Evolutionary conservation across 1,284 basidiomycete species (phyloP).

Genomic region (Ganoderma leucocontextum): DNA sequence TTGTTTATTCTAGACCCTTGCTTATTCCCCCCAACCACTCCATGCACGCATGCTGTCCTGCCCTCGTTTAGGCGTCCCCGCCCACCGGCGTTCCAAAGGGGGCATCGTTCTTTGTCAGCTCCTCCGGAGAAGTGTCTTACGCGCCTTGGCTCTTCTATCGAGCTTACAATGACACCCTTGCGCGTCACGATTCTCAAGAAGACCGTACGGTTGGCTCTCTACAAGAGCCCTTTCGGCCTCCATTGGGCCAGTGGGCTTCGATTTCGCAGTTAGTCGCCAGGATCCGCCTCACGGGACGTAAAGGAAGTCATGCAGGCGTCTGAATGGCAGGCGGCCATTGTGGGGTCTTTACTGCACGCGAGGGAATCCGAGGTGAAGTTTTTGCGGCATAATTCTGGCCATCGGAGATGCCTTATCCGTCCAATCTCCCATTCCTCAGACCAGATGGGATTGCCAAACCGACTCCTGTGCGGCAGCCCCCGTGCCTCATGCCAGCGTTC

Average conservation of each 20-base stretch:
- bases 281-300: not conserved
- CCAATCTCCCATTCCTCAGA: not conserved
- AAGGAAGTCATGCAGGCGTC: not conserved
- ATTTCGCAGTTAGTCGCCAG: not conserved
- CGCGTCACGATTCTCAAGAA: not conserved
- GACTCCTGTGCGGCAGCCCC: not conserved
- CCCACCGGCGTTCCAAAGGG: not conserved
- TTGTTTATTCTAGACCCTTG: not conserved
- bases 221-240: not conserved
- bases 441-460: not conserved
- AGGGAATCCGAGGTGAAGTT: not conserved
- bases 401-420: slow-evolving; percentile 1
- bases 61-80: not conserved
- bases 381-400: not conserved
- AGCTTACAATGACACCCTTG: not conserved
- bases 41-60: not conserved
- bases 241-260: not conserved
- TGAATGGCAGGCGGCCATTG: not conserved
- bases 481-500: slow-evolving; percentile 1
- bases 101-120: too few relatives aligned
- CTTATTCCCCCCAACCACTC: not conserved
- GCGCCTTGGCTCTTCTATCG: not conserved
- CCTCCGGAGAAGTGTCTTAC: not conserved
- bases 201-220: not conserved
- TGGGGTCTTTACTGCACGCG: not conserved